phyloP scores from a whole-genome alignment of 1,284 basidiomycete genomes.

The Trametes hirsuta region DNA sequence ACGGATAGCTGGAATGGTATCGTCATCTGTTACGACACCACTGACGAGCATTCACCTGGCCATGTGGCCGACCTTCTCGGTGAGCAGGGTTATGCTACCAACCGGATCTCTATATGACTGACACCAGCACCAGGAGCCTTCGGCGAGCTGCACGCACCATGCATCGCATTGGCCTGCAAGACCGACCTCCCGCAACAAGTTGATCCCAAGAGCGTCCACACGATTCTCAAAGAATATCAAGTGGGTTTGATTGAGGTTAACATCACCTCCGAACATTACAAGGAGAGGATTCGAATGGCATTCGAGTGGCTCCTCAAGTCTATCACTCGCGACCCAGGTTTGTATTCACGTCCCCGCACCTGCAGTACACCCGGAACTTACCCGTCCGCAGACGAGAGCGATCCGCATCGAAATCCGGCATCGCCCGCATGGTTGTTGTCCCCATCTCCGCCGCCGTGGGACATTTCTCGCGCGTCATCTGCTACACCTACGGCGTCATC shows the following conservation, averaged over 20 bases:
- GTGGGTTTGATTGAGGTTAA: conserved; percentile 73
- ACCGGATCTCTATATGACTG: background rate
- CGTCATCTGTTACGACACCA: conserved; percentile 76
- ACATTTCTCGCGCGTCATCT: conserved; percentile 48
- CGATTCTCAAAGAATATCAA: conserved; percentile 55
- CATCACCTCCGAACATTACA: conserved; percentile 51
- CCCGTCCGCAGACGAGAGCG: conserved; percentile 31
- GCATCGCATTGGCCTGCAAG: conserved; percentile 78
- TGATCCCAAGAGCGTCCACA: conserved; percentile 55
- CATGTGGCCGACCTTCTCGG: conserved; percentile 66
- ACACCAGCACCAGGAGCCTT: conserved; percentile 50
- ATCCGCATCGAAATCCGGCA: conserved; percentile 60
- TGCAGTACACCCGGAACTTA: background rate
- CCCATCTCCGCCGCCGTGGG: conserved; percentile 50
- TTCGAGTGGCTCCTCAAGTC: conserved; percentile 70
- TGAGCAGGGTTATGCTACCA: conserved; percentile 40
- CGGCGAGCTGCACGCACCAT: conserved; percentile 55
- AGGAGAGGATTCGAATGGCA: conserved; percentile 62
- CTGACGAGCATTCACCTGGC: conserved; percentile 58
- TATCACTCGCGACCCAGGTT: conserved; percentile 58
- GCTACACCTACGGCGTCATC: conserved; percentile 52
- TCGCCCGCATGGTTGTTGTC: conserved; percentile 63
- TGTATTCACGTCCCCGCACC: conserved; percentile 26
- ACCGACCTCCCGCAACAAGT: conserved; percentile 62
- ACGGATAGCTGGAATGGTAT: conserved; percentile 68